These are phyloP conservation scores for Calonectria henricotiae DNA, from an alignment of 2,329 filamentous ascomycete genomes.

Conservation along the genomic window DNA sequence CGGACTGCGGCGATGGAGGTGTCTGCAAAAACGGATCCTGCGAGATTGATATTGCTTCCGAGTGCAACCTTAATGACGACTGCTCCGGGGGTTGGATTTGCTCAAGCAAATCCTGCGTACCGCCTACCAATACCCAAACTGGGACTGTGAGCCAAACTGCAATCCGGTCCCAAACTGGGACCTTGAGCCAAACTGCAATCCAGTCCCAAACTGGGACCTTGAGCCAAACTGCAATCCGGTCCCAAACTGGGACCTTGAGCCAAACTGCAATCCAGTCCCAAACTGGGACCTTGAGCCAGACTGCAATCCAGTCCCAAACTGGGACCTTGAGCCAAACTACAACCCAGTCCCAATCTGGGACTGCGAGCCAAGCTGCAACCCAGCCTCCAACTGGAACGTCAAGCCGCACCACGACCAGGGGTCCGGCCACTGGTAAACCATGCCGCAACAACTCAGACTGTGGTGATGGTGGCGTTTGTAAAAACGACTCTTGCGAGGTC, in stretches of 20 bases:
- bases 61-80: neutral
- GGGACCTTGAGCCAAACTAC: neutral
- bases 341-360: too few relatives aligned
- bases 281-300: too few relatives aligned
- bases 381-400: too few relatives aligned
- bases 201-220: too few relatives aligned
- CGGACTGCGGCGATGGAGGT: neutral
- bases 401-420: too few relatives aligned
- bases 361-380: too few relatives aligned
- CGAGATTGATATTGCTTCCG: constrained; percentile 4
- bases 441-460: neutral
- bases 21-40: neutral
- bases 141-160: too few relatives aligned
- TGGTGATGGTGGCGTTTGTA: neutral
- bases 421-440: neutral
- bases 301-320: neutral
- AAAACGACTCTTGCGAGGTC: neutral
- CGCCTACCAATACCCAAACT: neutral
- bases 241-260: neutral
- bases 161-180: neutral
- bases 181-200: neutral
- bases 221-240: too few relatives aligned
- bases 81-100: neutral
- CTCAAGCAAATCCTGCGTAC: neutral
- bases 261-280: neutral